These are phyloP conservation scores for Colletotrichum sansevieriae DNA, from an alignment of 2,329 filamentous ascomycete species.

Conservation along the genomic window DNA sequence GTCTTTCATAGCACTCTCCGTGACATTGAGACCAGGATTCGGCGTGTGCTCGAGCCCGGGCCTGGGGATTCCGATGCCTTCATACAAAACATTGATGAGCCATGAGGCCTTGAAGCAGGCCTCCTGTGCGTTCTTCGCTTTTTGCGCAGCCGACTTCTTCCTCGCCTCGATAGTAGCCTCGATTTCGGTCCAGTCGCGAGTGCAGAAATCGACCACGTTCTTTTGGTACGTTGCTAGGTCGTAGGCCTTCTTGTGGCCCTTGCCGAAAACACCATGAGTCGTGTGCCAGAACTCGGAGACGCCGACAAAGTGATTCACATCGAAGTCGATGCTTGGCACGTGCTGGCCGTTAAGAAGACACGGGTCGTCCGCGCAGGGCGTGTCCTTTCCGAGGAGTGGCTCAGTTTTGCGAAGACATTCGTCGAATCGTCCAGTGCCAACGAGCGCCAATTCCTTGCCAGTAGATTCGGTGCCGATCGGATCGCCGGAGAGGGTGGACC, in stretches of 20 bases:
- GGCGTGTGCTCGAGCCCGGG: slow-evolving; percentile 78
- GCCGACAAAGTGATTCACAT: slow-evolving; percentile 96
- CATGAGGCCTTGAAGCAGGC: slow-evolving; percentile 99
- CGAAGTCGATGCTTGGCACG: slow-evolving; percentile 95
- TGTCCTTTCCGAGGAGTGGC: slow-evolving; percentile 90
- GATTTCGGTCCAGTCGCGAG: slow-evolving; percentile 84
- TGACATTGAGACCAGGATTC: slow-evolving; percentile 73
- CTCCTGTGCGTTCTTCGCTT: slow-evolving; percentile 82
- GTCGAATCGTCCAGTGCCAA: slow-evolving; percentile 89
- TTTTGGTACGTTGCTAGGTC: slow-evolving; percentile 91
- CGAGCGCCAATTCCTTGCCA: slow-evolving; percentile 64
- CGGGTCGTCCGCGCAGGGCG: slow-evolving; percentile 83
- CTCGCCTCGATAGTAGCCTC: slow-evolving; percentile 72
- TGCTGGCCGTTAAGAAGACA: slow-evolving; percentile 93
- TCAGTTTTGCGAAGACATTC: slow-evolving; percentile 87
- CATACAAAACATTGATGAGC: slow-evolving; percentile 96
- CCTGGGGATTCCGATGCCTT: slow-evolving; percentile 93
- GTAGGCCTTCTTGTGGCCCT: slow-evolving; percentile 80
- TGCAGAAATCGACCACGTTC: slow-evolving; percentile 87
- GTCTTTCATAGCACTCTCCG: slow-evolving; percentile 76
- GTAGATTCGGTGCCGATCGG: slow-evolving; percentile 53
- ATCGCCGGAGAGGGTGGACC: slow-evolving; percentile 79
- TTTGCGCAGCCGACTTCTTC: slow-evolving; percentile 82
- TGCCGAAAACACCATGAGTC: slow-evolving; percentile 91
- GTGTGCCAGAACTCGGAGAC: slow-evolving; percentile 99